Base-by-base conservation (phyloP, 306 rosid species). In the Lablab purpureus region DNA sequence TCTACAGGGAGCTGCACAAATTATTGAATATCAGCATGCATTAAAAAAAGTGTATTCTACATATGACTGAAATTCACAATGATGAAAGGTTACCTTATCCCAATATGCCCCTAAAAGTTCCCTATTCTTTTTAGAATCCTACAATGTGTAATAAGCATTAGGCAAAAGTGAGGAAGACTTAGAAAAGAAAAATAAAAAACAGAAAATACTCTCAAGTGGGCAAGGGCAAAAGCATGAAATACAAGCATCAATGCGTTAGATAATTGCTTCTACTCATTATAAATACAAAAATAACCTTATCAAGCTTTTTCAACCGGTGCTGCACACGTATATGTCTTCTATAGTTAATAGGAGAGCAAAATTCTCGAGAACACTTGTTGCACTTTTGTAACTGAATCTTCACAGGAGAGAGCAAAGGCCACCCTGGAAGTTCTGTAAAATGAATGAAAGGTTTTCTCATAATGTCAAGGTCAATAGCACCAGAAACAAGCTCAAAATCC, bases 321-420 rank as follows among this genome's bases (percentile, higher is more conserved):
- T 89, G 87, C 78, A 86, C 91, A 8, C 98, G 96, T 28, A 80
- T 83, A 82, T 95, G 99, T 56, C 99, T 91, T 89, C 98, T 87
- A 81, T 91, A 87, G 87, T 91, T 95, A 81, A 95, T 90, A 75
- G 91, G 78, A 30, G 99, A 95, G 81, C 87, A 90, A 84, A 91
- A 95, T 82, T 95, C 98, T 77, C 64, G 87, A 36, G 97, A 82
- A 81, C 99, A 95, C 87, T 93, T 95, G 60, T 91, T 89, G 54
- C 99, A 95, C 88, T 95, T 95, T 78, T 87, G 90, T 89, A 93
- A 73, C 85, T 91, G 99, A 78, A 89, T 84, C 80, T 92, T 95
- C 77, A 82, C 74, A 85, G 97, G 88, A 76, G 99, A 88, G 64
- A 90, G 83, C 86, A 93, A 79, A 67, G 99, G 94, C 99, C 96